Percentiles rank a stretch among this genome's conserved stretches.
Evolutionary conservation across 768 basidiomycete species (phyloP).

Genomic region (Auriscalpium vulgare): DNA sequence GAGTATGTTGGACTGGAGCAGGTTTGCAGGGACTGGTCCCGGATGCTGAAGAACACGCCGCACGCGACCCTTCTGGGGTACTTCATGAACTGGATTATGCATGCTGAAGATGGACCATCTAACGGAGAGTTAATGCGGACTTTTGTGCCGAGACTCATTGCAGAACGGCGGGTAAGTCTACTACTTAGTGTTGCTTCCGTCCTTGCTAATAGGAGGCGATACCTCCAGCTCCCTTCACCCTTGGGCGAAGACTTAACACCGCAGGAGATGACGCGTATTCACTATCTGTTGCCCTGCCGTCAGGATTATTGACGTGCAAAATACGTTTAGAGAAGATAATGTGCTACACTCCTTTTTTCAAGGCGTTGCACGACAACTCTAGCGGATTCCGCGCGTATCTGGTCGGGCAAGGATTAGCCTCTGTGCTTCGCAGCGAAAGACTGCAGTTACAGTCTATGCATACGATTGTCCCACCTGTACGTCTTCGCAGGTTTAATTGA

Average conservation of each 20-base stretch:
- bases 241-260: not conserved
- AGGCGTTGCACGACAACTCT: not conserved
- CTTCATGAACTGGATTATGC: slow-evolving; percentile 39
- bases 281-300: not conserved
- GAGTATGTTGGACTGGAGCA: slow-evolving; percentile 32
- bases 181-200: not conserved
- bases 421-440: not conserved
- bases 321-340: not conserved
- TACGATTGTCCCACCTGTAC: not conserved
- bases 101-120: not conserved
- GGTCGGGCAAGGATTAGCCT: not conserved
- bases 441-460: not conserved
- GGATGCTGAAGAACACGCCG: slow-evolving; percentile 26
- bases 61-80: slow-evolving; percentile 32
- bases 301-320: not conserved
- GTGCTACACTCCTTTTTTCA: not conserved
- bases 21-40: slow-evolving; percentile 30
- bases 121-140: not conserved
- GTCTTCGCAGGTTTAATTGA: not conserved
- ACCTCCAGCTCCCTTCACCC: not conserved
- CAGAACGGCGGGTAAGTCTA: not conserved
- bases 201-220: not conserved
- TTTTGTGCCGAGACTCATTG: not conserved
- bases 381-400: not conserved
- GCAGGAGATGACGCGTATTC: not conserved